phyloP scores from a whole-genome alignment of 2,329 filamentous ascomycete genomes.

The Magnaporthiopsis poae region DNA sequence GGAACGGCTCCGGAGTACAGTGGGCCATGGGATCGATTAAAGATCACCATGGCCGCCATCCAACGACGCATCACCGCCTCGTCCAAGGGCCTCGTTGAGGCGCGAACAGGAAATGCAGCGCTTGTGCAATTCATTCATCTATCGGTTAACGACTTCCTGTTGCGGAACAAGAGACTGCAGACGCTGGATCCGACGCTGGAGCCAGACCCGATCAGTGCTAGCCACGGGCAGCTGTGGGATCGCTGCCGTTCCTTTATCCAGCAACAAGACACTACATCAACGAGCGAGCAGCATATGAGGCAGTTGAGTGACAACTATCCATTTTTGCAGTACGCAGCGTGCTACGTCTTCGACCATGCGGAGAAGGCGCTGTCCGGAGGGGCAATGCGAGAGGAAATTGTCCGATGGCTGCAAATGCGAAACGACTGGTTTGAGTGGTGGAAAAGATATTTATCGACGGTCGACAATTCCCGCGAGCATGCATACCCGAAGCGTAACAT shows the following conservation, averaged over 20 bases:
- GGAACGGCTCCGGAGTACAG: constrained; percentile 10
- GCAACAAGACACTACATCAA: not conserved
- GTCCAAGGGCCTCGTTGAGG: constrained; percentile 42
- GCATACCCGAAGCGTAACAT: not conserved
- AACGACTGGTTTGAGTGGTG: too few relatives aligned
- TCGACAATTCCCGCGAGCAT: too few relatives aligned
- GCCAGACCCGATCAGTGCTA: constrained; percentile 18
- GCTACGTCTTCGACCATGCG: too few relatives aligned
- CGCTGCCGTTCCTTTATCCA: constrained; percentile 25
- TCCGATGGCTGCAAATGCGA: too few relatives aligned
- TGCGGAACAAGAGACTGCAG: constrained; percentile 25
- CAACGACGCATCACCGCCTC: constrained; percentile 26
- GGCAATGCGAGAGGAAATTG: too few relatives aligned
- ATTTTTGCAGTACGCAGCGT: not conserved
- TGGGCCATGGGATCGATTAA: constrained; percentile 12
- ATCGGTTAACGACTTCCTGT: constrained; percentile 37
- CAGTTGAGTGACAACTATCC: constrained; percentile 1
- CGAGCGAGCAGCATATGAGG: too few relatives aligned
- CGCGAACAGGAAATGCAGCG: constrained; percentile 20
- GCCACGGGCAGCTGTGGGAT: constrained; percentile 34
- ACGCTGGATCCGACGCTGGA: constrained; percentile 23
- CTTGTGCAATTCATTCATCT: constrained; percentile 44
- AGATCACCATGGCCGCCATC: constrained; percentile 16
- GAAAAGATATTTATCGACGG: too few relatives aligned
- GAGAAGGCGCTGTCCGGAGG: too few relatives aligned